Percentiles rank a stretch among this genome's conserved stretches.
These are phyloP conservation scores for Dryadomyces quercivorus DNA, from an alignment of 2,329 filamentous ascomycete genomes.

Conservation along the genomic window DNA sequence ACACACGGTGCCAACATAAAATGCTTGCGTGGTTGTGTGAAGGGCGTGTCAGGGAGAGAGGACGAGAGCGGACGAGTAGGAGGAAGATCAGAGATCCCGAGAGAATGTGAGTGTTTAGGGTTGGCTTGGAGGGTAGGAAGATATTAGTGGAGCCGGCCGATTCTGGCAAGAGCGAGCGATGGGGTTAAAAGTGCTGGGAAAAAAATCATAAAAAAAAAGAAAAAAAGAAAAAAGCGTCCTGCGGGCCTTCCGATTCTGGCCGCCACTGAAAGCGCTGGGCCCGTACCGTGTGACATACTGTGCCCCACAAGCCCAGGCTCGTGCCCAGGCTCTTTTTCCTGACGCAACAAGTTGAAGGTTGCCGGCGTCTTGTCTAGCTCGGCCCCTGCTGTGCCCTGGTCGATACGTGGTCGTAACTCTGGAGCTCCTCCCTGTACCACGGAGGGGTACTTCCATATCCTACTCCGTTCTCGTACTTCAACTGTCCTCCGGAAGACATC, in stretches of 20 bases:
- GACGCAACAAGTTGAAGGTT: no score
- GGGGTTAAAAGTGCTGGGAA: background rate
- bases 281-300: background rate
- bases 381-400: no score
- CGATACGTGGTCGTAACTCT: no score
- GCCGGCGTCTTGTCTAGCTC: no score
- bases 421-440: no score
- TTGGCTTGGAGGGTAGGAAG: background rate
- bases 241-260: constrained; percentile 5
- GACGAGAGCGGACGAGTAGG: background rate
- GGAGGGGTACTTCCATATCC: no score
- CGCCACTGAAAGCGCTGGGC: background rate
- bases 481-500: no score
- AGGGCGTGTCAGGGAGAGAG: background rate
- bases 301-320: background rate
- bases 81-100: background rate
- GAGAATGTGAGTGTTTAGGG: background rate
- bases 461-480: no score
- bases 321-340: background rate
- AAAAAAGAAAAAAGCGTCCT: background rate
- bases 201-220: background rate
- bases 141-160: background rate
- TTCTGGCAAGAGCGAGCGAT: background rate
- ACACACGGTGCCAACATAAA: background rate
- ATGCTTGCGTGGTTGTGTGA: background rate